phyloP scores from a whole-genome alignment of 306 rosid genomes.

The Citrullus amarus region DNA sequence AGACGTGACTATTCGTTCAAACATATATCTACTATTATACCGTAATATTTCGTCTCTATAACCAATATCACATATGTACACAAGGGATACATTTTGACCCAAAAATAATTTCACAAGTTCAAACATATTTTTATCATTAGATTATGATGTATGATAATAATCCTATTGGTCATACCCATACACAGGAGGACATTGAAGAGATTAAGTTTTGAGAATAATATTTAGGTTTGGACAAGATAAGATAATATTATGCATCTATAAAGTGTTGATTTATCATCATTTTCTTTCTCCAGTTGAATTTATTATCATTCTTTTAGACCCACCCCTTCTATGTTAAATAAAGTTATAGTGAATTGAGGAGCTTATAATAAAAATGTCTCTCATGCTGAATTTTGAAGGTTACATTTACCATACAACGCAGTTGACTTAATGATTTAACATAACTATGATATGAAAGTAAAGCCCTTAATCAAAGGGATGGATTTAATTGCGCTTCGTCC shows the following conservation, averaged over 20 bases:
- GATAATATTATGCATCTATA: background rate
- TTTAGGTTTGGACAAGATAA: background rate
- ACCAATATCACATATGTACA: too few relatives aligned
- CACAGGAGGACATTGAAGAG: background rate
- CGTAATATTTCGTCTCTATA: too few relatives aligned
- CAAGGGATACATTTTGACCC: too few relatives aligned
- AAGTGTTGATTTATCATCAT: background rate
- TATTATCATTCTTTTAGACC: background rate
- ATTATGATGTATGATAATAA: too few relatives aligned
- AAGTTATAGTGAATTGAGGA: background rate
- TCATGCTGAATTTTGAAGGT: background rate
- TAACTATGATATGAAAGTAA: background rate
- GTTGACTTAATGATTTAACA: background rate
- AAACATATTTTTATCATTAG: too few relatives aligned
- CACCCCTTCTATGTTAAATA: background rate
- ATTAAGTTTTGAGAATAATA: background rate
- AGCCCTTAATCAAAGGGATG: background rate
- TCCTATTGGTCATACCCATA: too few relatives aligned
- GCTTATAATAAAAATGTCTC: background rate
- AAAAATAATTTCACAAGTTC: too few relatives aligned
- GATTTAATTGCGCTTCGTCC: background rate
- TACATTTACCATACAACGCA: background rate
- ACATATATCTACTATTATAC: too few relatives aligned
- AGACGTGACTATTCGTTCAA: too few relatives aligned
- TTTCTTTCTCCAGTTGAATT: background rate